Conservation (phyloP, 202 grass and related monocot species). For the Elaeis oleifera region DNA sequence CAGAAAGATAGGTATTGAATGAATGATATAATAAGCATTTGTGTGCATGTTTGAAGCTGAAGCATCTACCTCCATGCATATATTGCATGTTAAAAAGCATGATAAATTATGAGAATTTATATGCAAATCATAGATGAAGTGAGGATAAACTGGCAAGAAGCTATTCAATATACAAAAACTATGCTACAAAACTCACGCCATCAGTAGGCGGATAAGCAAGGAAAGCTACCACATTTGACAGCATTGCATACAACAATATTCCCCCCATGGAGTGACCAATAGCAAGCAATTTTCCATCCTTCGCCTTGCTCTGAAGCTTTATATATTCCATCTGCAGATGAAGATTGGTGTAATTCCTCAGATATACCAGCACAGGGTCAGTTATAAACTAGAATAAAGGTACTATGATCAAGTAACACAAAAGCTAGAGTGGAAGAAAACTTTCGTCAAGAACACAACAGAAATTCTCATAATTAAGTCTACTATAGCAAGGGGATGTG, state of each 20-base stretch:
- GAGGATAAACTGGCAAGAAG: no score
- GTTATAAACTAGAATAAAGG: no score
- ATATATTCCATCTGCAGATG: conserved; percentile 79
- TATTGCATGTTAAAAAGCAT: no score
- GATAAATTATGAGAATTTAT: no score
- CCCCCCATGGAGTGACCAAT: conserved; percentile 99
- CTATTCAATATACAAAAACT: background rate
- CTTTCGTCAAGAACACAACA: background rate
- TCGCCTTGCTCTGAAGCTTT: conserved; percentile 48
- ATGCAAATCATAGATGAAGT: no score
- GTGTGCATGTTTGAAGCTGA: no score
- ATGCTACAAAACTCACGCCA: conserved; percentile 1
- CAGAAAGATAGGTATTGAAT: no score
- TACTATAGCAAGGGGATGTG: conserved; percentile 21
- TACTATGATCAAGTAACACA: no score
- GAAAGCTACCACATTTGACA: conserved; percentile 72
- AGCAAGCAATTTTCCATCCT: conserved; percentile 83
- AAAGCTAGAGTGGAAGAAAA: background rate
- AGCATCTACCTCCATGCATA: no score
- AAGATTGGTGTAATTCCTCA: no score
- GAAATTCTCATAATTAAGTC: background rate
- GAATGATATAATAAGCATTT: no score
- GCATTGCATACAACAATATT: conserved; percentile 81
- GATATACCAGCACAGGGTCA: no score
- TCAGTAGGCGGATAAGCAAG: conserved; percentile 14